phyloP scores from a whole-genome alignment of 139 green algal species.

The Mesotaenium endlicherianum region DNA sequence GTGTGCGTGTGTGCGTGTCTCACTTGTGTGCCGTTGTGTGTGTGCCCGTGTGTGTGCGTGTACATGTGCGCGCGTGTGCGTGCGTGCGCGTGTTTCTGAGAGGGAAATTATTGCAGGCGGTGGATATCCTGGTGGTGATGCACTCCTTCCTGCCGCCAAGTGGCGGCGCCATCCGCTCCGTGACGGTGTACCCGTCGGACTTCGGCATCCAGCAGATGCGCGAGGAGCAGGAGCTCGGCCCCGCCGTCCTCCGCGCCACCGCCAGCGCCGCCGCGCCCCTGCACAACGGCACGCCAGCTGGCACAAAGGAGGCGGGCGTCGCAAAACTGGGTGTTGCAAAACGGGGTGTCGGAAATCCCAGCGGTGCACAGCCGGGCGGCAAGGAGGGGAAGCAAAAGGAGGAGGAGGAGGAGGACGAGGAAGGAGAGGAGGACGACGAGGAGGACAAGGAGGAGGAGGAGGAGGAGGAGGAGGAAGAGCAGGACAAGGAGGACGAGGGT shows the following conservation, averaged over 20 bases:
- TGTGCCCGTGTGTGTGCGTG: background rate
- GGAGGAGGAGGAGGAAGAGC: constrained; percentile 53
- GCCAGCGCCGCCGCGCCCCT: too few relatives aligned
- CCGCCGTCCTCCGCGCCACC: constrained; percentile 54
- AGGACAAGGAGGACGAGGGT: constrained; percentile 35
- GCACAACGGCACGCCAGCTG: too few relatives aligned
- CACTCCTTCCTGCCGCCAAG: constrained; percentile 72
- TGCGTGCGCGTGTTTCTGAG: background rate
- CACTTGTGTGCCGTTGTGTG: background rate
- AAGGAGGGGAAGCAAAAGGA: constrained; percentile 15
- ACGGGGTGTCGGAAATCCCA: too few relatives aligned
- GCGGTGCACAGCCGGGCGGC: background rate
- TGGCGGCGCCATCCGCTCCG: constrained; percentile 56
- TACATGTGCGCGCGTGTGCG: background rate
- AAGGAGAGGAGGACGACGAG: constrained; percentile 23
- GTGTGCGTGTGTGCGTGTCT: too few relatives aligned
- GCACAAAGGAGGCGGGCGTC: too few relatives aligned
- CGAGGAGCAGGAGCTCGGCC: constrained; percentile 75
- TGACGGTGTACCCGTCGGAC: constrained; percentile 91
- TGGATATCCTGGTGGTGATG: constrained; percentile 81
- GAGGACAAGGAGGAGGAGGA: constrained; percentile 35
- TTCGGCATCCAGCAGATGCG: constrained; percentile 87
- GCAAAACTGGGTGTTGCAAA: background rate
- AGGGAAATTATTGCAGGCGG: constrained; percentile 59
- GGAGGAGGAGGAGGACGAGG: constrained; percentile 34